Base-by-base conservation (phyloP, 2,329 filamentous ascomycete species). In the Aspergillus aculeatinus region DNA sequence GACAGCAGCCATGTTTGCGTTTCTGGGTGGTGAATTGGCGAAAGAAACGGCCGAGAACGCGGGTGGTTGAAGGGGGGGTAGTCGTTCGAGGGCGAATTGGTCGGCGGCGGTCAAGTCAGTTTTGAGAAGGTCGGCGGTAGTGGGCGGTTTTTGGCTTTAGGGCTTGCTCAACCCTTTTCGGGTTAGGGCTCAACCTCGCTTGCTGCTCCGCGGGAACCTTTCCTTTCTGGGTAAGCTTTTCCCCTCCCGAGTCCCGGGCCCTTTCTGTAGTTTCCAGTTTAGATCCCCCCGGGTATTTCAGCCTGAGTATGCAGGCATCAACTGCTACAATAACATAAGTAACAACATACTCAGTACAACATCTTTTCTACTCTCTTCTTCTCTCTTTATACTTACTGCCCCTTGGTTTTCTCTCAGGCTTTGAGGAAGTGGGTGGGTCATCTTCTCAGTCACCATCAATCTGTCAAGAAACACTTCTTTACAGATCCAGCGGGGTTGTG, bases 1-100 rank as follows among this genome's bases (percentile, higher is more conserved):
- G 70, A 77, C 74, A 74, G 79, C 77, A 70, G 80, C 78, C 80
- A 82, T 82, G 70, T 70, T 79, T 76, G 73, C 73, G 73, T 70
- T 72, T 70, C 68, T 72, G 69, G 61, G 70, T 67, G 66, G 70
- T 68, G 63, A 63, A 64, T 72, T 67, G 71, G 72, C 70, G 72
- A 73, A 42, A 70, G 71, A 72, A 71, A 69, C 65, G 70, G 66
- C 67, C 69, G 70, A 65, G 66, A 65, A 65, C 63, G 70, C 67
- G 23, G 67, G 67, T 63, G 59, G 59, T 67, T 60, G 60, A 66
- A 68, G 63, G 60, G 61, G 65, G 67, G 65, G 61, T 64, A 64
- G 65, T 69, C 67, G 68, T 64, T 72, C 71, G 68, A 70, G 63
- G 68, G 69, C 67, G 67, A 68, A 65, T 67, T 62, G 60, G 66